phyloP scores from a whole-genome alignment of 2,329 filamentous ascomycete genomes.

The Aureobasidium melanogenum region DNA sequence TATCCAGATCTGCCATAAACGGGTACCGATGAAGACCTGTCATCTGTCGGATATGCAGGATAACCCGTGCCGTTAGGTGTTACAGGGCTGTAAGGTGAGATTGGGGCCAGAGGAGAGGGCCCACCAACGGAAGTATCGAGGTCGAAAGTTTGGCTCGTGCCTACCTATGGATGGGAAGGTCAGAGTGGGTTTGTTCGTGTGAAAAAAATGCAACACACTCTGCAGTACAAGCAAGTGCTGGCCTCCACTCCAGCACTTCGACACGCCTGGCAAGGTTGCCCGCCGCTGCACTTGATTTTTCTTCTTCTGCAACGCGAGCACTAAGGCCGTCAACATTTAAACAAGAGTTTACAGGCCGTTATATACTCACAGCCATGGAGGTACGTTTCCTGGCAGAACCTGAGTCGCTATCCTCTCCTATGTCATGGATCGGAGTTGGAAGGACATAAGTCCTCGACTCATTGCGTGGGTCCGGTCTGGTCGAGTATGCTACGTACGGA shows the following conservation, averaged over 20 bases:
- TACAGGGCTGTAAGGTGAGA: slow-evolving; percentile 10
- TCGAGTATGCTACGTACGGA: not conserved
- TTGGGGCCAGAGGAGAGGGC: not conserved
- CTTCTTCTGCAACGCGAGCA: slow-evolving; percentile 83
- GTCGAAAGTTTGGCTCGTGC: slow-evolving; percentile 11
- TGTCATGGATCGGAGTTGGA: slow-evolving; percentile 22
- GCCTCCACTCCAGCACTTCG: slow-evolving; percentile 59
- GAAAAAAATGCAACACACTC: slow-evolving; percentile 44
- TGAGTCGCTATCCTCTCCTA: slow-evolving; percentile 29
- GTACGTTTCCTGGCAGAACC: slow-evolving; percentile 14
- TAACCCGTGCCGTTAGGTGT: not conserved
- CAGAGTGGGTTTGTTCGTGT: not conserved
- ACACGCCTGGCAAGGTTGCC: slow-evolving; percentile 79
- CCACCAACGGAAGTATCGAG: slow-evolving; percentile 1
- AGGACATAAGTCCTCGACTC: slow-evolving; percentile 14
- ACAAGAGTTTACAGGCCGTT: slow-evolving; percentile 42
- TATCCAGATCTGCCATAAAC: slow-evolving; percentile 5
- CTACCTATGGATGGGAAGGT: not conserved
- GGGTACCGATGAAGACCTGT: not conserved
- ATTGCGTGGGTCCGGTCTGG: not conserved
- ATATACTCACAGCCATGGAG: slow-evolving; percentile 38
- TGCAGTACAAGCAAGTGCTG: slow-evolving; percentile 63
- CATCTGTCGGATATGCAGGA: slow-evolving; percentile 2
- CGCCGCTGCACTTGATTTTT: slow-evolving; percentile 91
- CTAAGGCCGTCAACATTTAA: slow-evolving; percentile 38